Percentiles rank a stretch among this genome's conserved stretches.
Evolutionary conservation across 768 basidiomycete genomes (phyloP).

Genomic region (Russula emetica): DNA sequence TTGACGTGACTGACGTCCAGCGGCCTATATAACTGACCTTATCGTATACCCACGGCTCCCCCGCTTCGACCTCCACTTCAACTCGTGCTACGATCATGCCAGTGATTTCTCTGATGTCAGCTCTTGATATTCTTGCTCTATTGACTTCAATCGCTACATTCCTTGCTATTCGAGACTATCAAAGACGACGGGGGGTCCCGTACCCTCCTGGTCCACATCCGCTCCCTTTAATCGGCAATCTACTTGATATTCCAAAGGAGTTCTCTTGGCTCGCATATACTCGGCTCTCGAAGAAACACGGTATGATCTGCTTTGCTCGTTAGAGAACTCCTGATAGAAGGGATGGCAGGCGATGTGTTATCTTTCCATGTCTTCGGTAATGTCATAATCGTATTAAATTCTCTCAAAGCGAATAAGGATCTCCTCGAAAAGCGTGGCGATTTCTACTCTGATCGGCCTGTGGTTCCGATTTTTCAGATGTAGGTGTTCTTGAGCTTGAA

Average conservation of each 20-base stretch:
- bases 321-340: neutral
- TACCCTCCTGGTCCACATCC: constrained; percentile 21
- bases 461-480: constrained; percentile 6
- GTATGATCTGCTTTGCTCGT: neutral
- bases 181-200: neutral
- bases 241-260: constrained; percentile 13
- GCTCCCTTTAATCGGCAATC: constrained; percentile 13
- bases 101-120: neutral
- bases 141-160: neutral
- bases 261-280: constrained; percentile 16
- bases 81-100: neutral
- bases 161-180: neutral
- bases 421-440: constrained; percentile 51
- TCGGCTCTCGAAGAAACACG: neutral
- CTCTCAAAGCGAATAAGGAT: constrained; percentile 42
- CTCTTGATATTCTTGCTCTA: constrained; percentile 3
- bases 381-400: constrained; percentile 48
- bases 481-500: neutral
- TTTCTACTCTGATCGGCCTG: constrained; percentile 27
- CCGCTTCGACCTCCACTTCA: too few species aligned
- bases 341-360: neutral
- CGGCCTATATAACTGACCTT: too few species aligned
- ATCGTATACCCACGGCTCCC: too few species aligned
- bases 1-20: too few species aligned
- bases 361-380: constrained; percentile 40